These are phyloP conservation scores for Pyrenochaeta sp. DNA, from an alignment of 2,329 filamentous ascomycete species.

Conservation along the genomic window DNA sequence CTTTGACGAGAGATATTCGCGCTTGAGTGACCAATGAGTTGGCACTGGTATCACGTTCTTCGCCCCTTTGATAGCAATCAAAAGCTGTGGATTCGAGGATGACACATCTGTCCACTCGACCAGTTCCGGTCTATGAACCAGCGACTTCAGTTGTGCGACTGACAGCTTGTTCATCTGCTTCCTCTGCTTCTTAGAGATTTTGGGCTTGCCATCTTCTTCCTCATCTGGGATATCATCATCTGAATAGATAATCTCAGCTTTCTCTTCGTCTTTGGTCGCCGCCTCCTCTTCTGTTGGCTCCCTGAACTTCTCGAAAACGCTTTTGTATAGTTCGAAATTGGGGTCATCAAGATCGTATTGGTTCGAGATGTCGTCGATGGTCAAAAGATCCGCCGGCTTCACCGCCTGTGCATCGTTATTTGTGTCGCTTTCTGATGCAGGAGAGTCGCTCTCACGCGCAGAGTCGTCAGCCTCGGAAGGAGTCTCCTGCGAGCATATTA, in stretches of 20 bases:
- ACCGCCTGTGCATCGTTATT: constrained; percentile 49
- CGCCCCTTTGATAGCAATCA: constrained; percentile 94
- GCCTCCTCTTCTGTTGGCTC: constrained; percentile 67
- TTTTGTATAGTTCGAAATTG: constrained; percentile 82
- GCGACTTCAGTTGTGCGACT: constrained; percentile 91
- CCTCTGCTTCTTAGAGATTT: constrained; percentile 91
- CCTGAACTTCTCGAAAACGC: constrained; percentile 79
- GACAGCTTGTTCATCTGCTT: constrained; percentile 93
- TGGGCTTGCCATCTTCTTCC: constrained; percentile 73
- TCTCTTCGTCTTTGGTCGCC: constrained; percentile 63
- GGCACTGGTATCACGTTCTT: constrained; percentile 96
- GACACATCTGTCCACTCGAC: constrained; percentile 98
- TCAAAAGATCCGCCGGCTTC: constrained; percentile 56
- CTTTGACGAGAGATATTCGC: constrained; percentile 97
- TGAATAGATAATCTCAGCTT: constrained; percentile 84
- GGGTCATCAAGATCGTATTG: constrained; percentile 74
- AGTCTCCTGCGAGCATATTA: constrained; percentile 44
- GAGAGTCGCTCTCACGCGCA: constrained; percentile 50
- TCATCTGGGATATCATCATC: constrained; percentile 88
- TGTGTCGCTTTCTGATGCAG: constrained; percentile 40
- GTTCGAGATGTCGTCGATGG: constrained; percentile 49
- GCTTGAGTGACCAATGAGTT: constrained; percentile 92
- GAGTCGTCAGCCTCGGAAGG: constrained; percentile 42
- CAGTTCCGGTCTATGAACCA: constrained; percentile 89
- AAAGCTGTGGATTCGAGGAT: constrained; percentile 83